Percentiles rank a stretch among this genome's conserved stretches.
Conservation (phyloP, 1,284 basidiomycete genomes). For the Sanghuangporus sanghuang region DNA sequence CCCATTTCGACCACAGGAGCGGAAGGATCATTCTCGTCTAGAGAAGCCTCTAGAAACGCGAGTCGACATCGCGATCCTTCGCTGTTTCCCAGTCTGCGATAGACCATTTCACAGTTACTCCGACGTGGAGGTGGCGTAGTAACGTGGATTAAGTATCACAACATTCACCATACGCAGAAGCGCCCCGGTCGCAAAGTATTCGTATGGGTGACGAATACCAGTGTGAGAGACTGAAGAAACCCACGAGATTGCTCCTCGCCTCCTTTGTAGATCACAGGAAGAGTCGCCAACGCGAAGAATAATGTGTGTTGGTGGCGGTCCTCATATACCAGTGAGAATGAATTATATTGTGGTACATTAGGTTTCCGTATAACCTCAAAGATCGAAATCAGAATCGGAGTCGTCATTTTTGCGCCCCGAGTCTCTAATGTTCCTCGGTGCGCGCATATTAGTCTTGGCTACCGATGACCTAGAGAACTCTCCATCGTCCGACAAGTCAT, state of each 20-base stretch:
- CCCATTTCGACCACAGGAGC: too few relatives aligned
- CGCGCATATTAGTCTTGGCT: constrained; percentile 49
- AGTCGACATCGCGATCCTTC: neutral
- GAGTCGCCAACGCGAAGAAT: too few relatives aligned
- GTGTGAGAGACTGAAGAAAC: neutral
- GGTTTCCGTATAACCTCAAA: constrained; percentile 31
- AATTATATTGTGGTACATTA: neutral
- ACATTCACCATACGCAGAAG: neutral
- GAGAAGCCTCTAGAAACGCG: neutral
- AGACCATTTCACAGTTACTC: neutral
- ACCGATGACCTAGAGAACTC: constrained; percentile 50
- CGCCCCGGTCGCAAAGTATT: neutral
- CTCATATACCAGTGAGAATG: neutral
- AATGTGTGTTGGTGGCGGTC: neutral
- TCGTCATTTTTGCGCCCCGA: constrained; percentile 37
- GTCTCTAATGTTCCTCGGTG: constrained; percentile 53
- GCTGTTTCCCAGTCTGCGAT: neutral
- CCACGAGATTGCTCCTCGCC: neutral
- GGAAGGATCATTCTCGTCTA: neutral
- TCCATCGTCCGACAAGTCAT: constrained; percentile 34
- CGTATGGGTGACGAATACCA: neutral
- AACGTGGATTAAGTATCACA: neutral
- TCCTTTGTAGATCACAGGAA: neutral
- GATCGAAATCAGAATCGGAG: constrained; percentile 69
- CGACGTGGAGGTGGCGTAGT: neutral